These are phyloP conservation scores for Saturnispora gosingensis DNA, from an alignment of 805 yeast genomes.

Conservation along the genomic window DNA sequence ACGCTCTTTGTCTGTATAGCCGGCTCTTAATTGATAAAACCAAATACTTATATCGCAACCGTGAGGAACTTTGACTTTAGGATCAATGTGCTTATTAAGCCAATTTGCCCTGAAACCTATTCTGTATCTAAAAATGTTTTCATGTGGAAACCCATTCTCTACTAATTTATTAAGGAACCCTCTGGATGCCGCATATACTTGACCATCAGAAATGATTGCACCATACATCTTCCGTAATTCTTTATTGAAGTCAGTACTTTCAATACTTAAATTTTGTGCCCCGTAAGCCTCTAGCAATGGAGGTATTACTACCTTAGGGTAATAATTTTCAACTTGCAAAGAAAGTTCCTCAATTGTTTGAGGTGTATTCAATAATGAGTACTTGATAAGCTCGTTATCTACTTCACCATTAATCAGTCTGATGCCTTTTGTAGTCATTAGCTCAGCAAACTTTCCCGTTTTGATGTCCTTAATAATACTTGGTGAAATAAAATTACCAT, in stretches of 20 bases:
- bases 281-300: constrained; percentile 14
- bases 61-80: constrained; percentile 28
- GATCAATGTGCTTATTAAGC: constrained; percentile 16
- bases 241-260: constrained; percentile 10
- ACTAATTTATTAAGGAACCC: constrained; percentile 27
- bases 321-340: constrained; percentile 29
- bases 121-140: constrained; percentile 25
- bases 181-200: constrained; percentile 31
- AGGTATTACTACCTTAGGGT: constrained; percentile 26
- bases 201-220: constrained; percentile 31
- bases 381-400: constrained; percentile 10
- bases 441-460: constrained; percentile 17
- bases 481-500: constrained; percentile 29
- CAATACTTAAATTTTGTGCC: constrained; percentile 12
- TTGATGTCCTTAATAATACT: constrained; percentile 26
- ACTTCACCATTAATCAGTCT: constrained; percentile 12
- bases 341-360: constrained; percentile 25
- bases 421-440: constrained; percentile 4
- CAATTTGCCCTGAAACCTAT: constrained; percentile 23
- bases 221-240: constrained; percentile 24
- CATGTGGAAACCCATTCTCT: constrained; percentile 21
- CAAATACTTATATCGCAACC: constrained; percentile 30
- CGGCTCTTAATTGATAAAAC: constrained; percentile 26
- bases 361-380: constrained; percentile 12
- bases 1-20: constrained; percentile 23